Evolutionary conservation across 495 filamentous ascomycete genomes (phyloP), one percentile per base, ranked within the genome.

Genomic region (Hypoxylon trugodes): DNA sequence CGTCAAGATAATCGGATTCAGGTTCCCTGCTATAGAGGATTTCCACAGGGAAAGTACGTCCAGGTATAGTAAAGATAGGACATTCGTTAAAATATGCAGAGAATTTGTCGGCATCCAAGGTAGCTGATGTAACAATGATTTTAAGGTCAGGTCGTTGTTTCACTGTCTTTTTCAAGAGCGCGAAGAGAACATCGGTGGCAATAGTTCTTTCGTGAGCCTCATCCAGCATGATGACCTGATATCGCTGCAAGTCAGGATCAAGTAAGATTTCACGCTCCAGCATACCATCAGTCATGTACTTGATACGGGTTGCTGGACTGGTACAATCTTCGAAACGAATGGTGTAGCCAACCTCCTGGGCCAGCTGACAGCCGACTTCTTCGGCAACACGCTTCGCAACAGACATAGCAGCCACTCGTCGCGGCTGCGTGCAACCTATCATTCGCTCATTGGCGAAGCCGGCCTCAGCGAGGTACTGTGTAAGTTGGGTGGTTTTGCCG

Each of bases 281-380:
- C 90, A 98, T 99, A 74, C 95, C 95, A 62, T 99, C 95, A 9
- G 95, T 99, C 93, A 98, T 97, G 76, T 98, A 99, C 77, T 98
- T 98, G 79, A 99, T 97, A 72, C 87, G 89, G 9, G 95, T 98
- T 10, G 90, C 87, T 1, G 92, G 88, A 61, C 87, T 90, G 0
- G 95, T 97, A 69, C 87, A 90, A 69, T 99, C 96, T 70, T 99
- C 95, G 72, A 99, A 99, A 71, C 95, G 89, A 71, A 99, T 97
- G 0, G 92, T 97, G 68, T 98, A 99, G 37, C 95, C 95, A 59
- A 99, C 93, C 73, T 97, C 94, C 28, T 92, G 84, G 25, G 96
- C 96, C 0, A 99, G 81, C 50, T 86, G 81, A 69, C 93, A 97
- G 26, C 94, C 94, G 38, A 99, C 93, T 76, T 99, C 95, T 71